Base-by-base conservation (phyloP, 495 filamentous ascomycete species). In the Hyaloscypha bicolor region DNA sequence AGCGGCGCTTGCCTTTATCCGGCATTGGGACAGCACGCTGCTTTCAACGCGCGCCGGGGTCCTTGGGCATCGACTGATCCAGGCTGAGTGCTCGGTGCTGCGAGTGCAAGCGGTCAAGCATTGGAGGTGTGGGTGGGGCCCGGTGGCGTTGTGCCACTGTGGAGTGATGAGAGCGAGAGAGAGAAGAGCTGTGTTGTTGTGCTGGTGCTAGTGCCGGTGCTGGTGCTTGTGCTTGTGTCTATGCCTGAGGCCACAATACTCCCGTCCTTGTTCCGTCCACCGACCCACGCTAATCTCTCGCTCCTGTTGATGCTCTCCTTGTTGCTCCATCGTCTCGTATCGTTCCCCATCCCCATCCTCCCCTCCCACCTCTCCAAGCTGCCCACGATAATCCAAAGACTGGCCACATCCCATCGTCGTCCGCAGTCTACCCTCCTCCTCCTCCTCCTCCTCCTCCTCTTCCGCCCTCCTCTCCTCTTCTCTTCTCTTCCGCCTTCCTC, bases 391-490 rank as follows among this genome's bases (percentile, higher is more conserved):
- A 33, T 42, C 64, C 64, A 52, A 58, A 52, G 64, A 69, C 69
- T 70, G 69, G 72, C 57, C 66, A 71, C 72, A 68, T 71, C 67
- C 25, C 62, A 63, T 65, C 55, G 45, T 68, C 55, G 53, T 65
- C 79, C 74, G 75, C 71, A 66, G 73, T 75, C 71, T 63, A 73
- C 74, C 74, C 72, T 72, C 72, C 71, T 69, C 72, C 67, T 67
- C 72, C 75, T 75, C 71, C 72, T 70, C 64, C 64, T 72, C 72
- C 67, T 67, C 72, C 75, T 75, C 71, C 72, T 70, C 64, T 63
- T 72, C 73, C 71, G 68, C 72, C 67, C 69, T 73, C 75, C 77
- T 71, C 72, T 73, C 71, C 67, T 70, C 69, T 67, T 53, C 63
- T 68, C 67, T 71, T 71, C 75, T 72, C 67, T 48, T 29, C 61